These are phyloP conservation scores for Herpetomonas samuelpessoai DNA, from an alignment of 208 protist genomes.

Conservation along the genomic window DNA sequence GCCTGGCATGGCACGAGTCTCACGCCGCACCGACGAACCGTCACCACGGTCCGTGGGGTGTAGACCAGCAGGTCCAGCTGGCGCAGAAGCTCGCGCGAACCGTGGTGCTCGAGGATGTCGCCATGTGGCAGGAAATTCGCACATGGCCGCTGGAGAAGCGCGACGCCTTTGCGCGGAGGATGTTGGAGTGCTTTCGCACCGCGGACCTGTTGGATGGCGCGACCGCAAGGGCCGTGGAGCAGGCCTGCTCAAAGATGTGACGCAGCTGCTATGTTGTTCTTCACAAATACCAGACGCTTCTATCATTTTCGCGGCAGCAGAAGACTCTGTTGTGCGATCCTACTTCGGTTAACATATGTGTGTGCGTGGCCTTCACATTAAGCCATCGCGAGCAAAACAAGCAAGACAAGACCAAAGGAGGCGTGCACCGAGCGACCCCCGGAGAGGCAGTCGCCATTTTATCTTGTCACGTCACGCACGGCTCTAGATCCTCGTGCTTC, in stretches of 20 bases:
- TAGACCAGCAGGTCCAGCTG: constrained; percentile 23
- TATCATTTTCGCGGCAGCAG: no score
- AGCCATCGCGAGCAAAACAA: no score
- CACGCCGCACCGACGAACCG: constrained; percentile 1
- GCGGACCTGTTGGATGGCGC: constrained; percentile 35
- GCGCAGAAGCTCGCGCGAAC: constrained; percentile 42
- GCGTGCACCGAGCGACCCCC: no score
- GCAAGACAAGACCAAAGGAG: no score
- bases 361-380: no score
- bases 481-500: background rate
- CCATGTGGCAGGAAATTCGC: constrained; percentile 49
- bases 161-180: constrained; percentile 29
- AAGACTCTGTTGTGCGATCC: no score
- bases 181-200: constrained; percentile 46
- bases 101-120: constrained; percentile 49
- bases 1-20: constrained; percentile 23
- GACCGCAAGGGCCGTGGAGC: constrained; percentile 24
- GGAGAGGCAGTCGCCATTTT: no score
- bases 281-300: no score
- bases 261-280: no score
- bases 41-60: background rate
- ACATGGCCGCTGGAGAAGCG: constrained; percentile 21
- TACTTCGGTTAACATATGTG: no score
- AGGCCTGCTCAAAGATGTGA: constrained; percentile 19
- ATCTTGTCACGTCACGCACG: no score